Conservation (phyloP, 495 filamentous ascomycete genomes). For the Aspergillus funiculosus region DNA sequence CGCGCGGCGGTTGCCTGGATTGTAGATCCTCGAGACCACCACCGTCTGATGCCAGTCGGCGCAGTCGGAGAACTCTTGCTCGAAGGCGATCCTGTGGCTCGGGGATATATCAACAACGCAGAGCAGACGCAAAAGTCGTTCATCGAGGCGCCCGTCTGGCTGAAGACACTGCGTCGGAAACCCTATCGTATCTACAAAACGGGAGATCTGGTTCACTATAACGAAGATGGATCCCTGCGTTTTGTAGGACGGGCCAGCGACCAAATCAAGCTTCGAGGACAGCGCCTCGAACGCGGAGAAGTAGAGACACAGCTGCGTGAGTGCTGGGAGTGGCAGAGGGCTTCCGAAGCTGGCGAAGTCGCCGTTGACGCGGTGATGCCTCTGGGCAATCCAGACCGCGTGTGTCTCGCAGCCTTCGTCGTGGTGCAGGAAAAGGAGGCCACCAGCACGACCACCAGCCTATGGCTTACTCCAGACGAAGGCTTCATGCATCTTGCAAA, state of each 20-base stretch:
- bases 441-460: no score
- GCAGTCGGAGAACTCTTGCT: constrained; percentile 43
- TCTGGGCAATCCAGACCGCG: no score
- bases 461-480: no score
- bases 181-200: constrained; percentile 9
- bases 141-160: constrained; percentile 12
- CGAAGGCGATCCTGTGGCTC: constrained; percentile 29
- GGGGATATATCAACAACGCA: constrained; percentile 19
- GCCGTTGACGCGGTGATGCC: no score
- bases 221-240: constrained; percentile 32
- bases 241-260: constrained; percentile 36
- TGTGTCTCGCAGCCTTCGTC: no score
- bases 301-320: no score
- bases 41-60: constrained; percentile 32
- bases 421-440: no score
- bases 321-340: no score
- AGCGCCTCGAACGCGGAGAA: constrained; percentile 28
- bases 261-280: constrained; percentile 16
- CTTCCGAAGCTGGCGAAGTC: no score
- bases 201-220: constrained; percentile 30
- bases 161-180: constrained; percentile 18
- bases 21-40: neutral
- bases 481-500: no score
- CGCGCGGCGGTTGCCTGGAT: neutral
- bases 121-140: constrained; percentile 18